These are phyloP conservation scores for Colletotrichum graminicola DNA, from an alignment of 2,329 filamentous ascomycete species.

Conservation along the genomic window DNA sequence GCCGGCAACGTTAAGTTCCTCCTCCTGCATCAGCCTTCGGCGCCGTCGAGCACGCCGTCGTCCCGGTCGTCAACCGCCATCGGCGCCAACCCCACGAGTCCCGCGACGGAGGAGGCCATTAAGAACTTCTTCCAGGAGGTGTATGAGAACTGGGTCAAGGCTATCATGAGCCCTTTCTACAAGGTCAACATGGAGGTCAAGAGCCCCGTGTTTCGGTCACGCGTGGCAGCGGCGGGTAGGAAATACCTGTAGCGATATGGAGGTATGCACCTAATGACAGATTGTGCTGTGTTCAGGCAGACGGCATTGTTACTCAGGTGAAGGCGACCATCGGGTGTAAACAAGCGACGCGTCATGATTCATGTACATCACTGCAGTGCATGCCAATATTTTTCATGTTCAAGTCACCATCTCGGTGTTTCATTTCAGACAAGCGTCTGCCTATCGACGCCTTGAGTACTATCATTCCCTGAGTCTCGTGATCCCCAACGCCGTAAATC, in stretches of 20 bases:
- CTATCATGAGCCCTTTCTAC: conserved; percentile 98
- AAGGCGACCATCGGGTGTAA: background rate
- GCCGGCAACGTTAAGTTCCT: conserved; percentile 94
- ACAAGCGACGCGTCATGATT: conserved; percentile 15
- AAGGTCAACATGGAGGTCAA: conserved; percentile 84
- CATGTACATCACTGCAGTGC: background rate
- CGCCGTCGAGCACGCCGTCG: conserved; percentile 52
- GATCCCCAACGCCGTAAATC: conserved; percentile 46
- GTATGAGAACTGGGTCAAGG: conserved; percentile 97
- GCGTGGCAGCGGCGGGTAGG: conserved; percentile 88
- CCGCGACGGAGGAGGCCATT: conserved; percentile 95
- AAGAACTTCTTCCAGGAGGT: conserved; percentile 95
- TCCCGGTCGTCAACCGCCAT: conserved; percentile 76
- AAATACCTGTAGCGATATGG: conserved; percentile 79
- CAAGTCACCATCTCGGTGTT: conserved; percentile 43
- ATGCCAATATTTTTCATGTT: conserved; percentile 28
- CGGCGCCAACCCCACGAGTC: conserved; percentile 85
- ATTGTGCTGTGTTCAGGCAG: background rate
- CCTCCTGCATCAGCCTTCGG: conserved; percentile 85
- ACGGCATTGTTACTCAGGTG: background rate
- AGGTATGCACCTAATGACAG: too few relatives aligned
- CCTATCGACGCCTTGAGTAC: conserved; percentile 43
- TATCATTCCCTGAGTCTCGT: conserved; percentile 43
- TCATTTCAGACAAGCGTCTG: conserved; percentile 43
- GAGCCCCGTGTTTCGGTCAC: conserved; percentile 86